These are phyloP conservation scores for Candida yuanshanica DNA, from an alignment of 805 yeast genomes.

Conservation along the genomic window DNA sequence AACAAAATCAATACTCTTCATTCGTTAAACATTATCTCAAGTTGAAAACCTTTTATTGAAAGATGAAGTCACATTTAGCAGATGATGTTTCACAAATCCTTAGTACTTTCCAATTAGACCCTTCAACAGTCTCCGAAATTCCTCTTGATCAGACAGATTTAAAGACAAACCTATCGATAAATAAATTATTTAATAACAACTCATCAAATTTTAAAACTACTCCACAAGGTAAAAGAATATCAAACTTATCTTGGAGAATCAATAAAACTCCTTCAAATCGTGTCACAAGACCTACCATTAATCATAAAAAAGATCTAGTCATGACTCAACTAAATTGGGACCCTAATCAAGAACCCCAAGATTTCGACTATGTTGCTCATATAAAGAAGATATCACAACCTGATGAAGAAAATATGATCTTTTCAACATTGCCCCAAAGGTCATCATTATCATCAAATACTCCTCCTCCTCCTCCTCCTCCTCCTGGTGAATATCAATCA, in stretches of 20 bases:
- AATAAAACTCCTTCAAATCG: not conserved
- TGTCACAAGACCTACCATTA: not conserved
- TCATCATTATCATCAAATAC: not conserved
- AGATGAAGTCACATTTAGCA: too few species aligned
- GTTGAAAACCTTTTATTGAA: too few species aligned
- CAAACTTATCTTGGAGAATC: slow-evolving; percentile 9
- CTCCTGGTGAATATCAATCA: not conserved
- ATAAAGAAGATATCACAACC: slow-evolving; percentile 46
- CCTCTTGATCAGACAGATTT: too few species aligned
- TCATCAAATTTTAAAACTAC: too few species aligned
- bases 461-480: not conserved
- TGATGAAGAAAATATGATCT: slow-evolving; percentile 10
- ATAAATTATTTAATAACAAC: too few species aligned
- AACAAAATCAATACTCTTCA: too few species aligned
- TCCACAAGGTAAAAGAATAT: too few species aligned
- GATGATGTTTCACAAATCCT: too few species aligned
- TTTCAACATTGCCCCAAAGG: slow-evolving; percentile 8
- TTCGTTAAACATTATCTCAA: too few species aligned
- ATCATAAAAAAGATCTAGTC: not conserved
- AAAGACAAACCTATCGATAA: too few species aligned
- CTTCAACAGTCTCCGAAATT: too few species aligned
- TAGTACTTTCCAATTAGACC: too few species aligned
- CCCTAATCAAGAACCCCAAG: slow-evolving; percentile 39
- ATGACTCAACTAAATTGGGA: not conserved
- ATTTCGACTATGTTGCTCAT: slow-evolving; percentile 59